Conservation (phyloP, 371 early-diverging fungal species). For the Actinomortierella wolfii region DNA sequence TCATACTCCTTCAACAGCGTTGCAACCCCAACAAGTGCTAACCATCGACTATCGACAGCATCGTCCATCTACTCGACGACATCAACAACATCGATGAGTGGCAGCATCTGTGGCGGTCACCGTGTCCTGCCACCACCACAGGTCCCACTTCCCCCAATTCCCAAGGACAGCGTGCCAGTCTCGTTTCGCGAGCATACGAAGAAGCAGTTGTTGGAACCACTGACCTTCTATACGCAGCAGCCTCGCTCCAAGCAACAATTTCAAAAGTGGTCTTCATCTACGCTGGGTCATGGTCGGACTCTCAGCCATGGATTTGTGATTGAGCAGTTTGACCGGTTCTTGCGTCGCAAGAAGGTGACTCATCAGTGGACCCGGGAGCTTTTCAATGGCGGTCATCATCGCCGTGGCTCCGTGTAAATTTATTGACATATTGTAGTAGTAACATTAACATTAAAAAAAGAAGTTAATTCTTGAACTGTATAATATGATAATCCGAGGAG, state of each 20-base stretch:
- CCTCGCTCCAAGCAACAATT: too few relatives aligned
- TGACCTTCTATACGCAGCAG: background rate
- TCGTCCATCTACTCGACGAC: too few relatives aligned
- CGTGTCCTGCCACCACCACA: conserved; percentile 16
- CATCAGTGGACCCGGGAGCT: conserved; percentile 8
- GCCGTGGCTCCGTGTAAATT: conserved; percentile 24
- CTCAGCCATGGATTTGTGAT: conserved; percentile 34
- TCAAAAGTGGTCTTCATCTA: too few relatives aligned
- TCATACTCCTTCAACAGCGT: too few relatives aligned
- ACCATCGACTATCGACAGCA: too few relatives aligned
- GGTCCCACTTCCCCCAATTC: conserved; percentile 31
- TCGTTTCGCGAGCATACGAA: conserved; percentile 33
- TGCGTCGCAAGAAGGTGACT: conserved; percentile 20
- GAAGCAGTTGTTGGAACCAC: conserved; percentile 18
- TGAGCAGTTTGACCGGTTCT: conserved; percentile 24
- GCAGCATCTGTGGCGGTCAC: too few relatives aligned
- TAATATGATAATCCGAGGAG: too few relatives aligned
- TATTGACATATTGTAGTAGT: background rate
- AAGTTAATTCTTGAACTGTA: too few relatives aligned
- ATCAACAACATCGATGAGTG: too few relatives aligned
- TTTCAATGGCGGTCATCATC: conserved; percentile 23
- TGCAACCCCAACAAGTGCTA: too few relatives aligned
- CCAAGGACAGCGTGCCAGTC: conserved; percentile 2
- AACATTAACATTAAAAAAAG: too few relatives aligned
- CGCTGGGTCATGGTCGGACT: conserved; percentile 15